Percentiles rank a stretch among this genome's conserved stretches.
Evolutionary conservation across 257 asterid species (phyloP).

Genomic region (Nicotiana sylvestris): DNA sequence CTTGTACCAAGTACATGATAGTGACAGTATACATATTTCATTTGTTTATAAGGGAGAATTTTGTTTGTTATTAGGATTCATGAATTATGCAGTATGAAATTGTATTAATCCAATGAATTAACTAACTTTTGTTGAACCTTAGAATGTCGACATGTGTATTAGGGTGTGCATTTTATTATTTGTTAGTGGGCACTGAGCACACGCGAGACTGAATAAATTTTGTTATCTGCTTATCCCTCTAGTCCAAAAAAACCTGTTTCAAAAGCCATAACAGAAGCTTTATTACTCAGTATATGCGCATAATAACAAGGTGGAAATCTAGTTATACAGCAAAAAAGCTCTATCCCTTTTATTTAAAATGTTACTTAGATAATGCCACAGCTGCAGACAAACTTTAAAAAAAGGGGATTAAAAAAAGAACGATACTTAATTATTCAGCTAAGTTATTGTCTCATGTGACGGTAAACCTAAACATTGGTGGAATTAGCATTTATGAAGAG

Average conservation of each 20-base stretch:
- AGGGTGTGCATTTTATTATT: conserved; percentile 3
- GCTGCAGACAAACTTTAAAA: not conserved
- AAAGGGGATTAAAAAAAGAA: not conserved
- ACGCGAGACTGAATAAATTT: not conserved
- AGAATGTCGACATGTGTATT: not conserved
- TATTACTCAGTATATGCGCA: not conserved
- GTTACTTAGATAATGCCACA: not conserved
- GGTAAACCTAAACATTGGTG: conserved; percentile 7
- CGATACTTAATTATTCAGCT: not conserved
- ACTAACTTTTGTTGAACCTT: not conserved
- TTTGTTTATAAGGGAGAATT: not conserved
- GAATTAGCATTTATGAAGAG: not conserved
- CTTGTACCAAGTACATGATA: not conserved
- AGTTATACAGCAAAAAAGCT: conserved; percentile 4
- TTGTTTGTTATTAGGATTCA: not conserved
- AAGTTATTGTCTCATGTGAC: not conserved
- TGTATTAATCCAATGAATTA: not conserved
- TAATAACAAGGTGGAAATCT: conserved; percentile 13
- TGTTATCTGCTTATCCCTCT: not conserved
- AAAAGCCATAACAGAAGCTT: not conserved
- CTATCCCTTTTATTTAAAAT: not conserved
- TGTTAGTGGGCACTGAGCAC: conserved; percentile 2
- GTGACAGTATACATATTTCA: not conserved
- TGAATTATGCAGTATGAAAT: not conserved
- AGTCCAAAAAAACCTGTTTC: not conserved